Base-by-base conservation (phyloP, 768 basidiomycete genomes). In the Galerina marginata region DNA sequence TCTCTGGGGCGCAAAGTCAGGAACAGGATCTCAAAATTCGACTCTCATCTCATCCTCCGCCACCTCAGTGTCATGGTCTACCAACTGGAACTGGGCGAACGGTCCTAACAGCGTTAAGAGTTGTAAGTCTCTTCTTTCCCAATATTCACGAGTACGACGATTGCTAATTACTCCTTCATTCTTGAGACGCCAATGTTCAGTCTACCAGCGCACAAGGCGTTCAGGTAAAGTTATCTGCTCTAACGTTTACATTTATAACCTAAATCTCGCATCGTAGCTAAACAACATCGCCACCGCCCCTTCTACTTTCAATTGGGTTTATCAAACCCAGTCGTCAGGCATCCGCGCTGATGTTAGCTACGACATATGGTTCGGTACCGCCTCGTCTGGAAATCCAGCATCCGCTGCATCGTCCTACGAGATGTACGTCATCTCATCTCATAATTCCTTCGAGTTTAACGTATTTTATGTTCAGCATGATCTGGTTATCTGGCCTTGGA, bases 341-440 rank as follows among this genome's bases (percentile, higher is more conserved):
- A 77, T 86, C 57, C 76, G 83, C 44, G 86, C 85, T 6, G 83
- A 87, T 64, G 84, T 87, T 62, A 81, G 81, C 23, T 86, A 85
- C 59, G 84, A 85, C 59, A 82, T 86, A 46, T 86, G 85, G 85
- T 66, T 77, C 36, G 85, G 85, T 36, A 69, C 62, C 12, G 69
- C 81, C 9, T 65, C 75, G 2, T 67, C 77, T 5, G 84, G 84
- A 45, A 62, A 65, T 0, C 79, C 84, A n/a, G 84, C 84, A 0
- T 73, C 81, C 2, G 61, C 71, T 6, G 76, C 78, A 6, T 84
- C 83, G 5, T 79, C 79, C 2, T 86, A 75, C 64, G 85, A 86
- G 67, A 83, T 86, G 83, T 83, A 69, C 44, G 81, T 65, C 9
- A 11, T 39, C 12, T 25, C 5, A 12, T 37, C 20, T 58, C 60